Evolutionary conservation across 257 asterid genomes (phyloP).

Genomic region (Solanum clarkiae): DNA sequence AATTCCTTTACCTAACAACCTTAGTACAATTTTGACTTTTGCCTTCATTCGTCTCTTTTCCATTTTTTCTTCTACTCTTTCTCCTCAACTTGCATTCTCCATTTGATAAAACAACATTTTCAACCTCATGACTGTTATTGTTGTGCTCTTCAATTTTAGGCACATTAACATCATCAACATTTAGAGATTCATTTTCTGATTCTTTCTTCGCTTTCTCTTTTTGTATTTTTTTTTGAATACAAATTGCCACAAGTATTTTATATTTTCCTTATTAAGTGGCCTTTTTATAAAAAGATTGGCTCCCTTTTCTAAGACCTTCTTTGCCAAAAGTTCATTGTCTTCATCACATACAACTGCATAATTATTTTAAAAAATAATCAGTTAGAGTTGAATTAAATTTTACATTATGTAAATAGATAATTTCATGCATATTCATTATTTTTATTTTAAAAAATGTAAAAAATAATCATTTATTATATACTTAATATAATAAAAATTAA

Average conservation of each 20-base stretch:
- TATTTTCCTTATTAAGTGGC: neutral
- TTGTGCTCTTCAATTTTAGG: too few species aligned
- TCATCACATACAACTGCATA: neutral
- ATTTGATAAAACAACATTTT: too few species aligned
- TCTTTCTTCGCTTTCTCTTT: neutral
- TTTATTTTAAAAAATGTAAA: neutral
- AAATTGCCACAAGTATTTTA: neutral
- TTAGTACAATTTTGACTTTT: neutral
- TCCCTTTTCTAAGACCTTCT: neutral
- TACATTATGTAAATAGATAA: neutral
- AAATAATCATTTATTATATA: neutral
- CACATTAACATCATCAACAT: too few species aligned
- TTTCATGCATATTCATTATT: neutral
- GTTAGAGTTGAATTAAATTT: neutral
- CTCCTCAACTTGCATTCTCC: neutral
- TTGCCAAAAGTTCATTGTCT: neutral
- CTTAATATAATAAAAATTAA: neutral
- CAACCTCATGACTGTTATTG: too few species aligned
- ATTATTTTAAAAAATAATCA: neutral
- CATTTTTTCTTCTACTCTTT: neutral
- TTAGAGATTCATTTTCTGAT: neutral
- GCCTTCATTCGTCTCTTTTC: neutral
- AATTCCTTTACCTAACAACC: neutral
- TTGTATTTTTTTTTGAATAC: neutral
- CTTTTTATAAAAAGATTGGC: neutral